phyloP scores from a whole-genome alignment of 257 asterid species.

The Solanum etuberosum region DNA sequence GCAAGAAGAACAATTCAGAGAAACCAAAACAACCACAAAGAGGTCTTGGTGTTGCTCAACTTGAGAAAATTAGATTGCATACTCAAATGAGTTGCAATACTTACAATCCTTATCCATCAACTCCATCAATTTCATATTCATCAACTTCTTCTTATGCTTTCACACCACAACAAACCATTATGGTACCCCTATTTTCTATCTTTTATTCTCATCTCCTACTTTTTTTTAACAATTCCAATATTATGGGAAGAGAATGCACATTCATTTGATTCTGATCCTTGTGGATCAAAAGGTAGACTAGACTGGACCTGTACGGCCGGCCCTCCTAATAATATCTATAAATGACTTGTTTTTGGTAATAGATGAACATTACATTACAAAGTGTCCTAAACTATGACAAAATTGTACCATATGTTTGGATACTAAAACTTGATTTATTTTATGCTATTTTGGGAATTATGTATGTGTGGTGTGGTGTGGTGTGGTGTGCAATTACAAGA shows the following conservation, averaged over 20 bases:
- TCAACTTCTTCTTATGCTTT: constrained; percentile 35
- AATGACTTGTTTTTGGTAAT: no score
- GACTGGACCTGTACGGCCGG: no score
- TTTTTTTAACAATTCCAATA: not conserved
- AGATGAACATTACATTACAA: not conserved
- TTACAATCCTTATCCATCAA: constrained; percentile 38
- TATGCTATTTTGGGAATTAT: not conserved
- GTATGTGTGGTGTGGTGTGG: not conserved
- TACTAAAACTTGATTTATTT: not conserved
- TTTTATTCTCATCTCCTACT: not conserved
- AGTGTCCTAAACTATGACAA: not conserved
- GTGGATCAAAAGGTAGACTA: no score
- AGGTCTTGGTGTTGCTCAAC: constrained; percentile 91
- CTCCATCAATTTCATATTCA: constrained; percentile 27
- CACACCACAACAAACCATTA: constrained; percentile 33
- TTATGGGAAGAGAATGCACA: not conserved
- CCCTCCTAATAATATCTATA: no score
- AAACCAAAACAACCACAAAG: constrained; percentile 88
- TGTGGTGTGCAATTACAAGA: not conserved
- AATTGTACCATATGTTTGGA: not conserved
- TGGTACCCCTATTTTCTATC: constrained; percentile 10
- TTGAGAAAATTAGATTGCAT: constrained; percentile 82
- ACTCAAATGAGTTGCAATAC: constrained; percentile 47
- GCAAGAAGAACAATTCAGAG: constrained; percentile 48
- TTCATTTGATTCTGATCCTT: not conserved